A percentile compares a stretch with the other conserved stretches of the same genome.
Evolutionary conservation across 2,329 filamentous ascomycete genomes (phyloP).

Genomic region (Purpureocillium lavendulum): DNA sequence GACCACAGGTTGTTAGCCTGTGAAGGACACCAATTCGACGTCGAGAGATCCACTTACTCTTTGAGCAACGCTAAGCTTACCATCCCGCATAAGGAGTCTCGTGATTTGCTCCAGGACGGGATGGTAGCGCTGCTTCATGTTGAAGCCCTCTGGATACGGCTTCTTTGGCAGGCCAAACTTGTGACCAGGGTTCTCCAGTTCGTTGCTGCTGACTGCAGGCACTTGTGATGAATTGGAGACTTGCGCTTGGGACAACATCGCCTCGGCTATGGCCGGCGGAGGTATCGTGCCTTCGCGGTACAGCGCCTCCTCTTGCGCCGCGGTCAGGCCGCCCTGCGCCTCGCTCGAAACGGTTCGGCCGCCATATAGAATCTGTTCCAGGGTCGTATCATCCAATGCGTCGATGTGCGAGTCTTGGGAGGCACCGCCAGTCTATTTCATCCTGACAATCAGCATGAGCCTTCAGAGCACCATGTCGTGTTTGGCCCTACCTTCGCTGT

Average conservation of each 20-base stretch:
- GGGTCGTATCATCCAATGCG: constrained; percentile 24
- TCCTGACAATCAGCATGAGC: constrained; percentile 1
- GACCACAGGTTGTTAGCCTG: constrained; percentile 9
- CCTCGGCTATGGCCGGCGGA: constrained; percentile 22
- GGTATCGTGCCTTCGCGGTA: constrained; percentile 33
- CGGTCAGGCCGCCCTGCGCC: constrained; percentile 25
- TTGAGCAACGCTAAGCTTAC: constrained; percentile 85
- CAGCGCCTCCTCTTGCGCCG: constrained; percentile 34
- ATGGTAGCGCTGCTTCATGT: constrained; percentile 75
- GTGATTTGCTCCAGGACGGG: constrained; percentile 80
- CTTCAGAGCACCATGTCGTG: too few relatives aligned
- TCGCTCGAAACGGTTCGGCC: constrained; percentile 20
- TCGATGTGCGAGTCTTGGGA: constrained; percentile 10
- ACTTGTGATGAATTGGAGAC: constrained; percentile 9
- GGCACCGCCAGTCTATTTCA: constrained; percentile 1
- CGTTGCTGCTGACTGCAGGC: constrained; percentile 8
- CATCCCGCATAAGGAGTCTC: constrained; percentile 83
- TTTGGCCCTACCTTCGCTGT: constrained; percentile 1
- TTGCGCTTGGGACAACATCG: constrained; percentile 15
- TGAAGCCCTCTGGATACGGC: constrained; percentile 54
- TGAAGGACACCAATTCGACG: not conserved
- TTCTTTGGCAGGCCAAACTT: constrained; percentile 69
- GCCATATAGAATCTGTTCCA: constrained; percentile 28
- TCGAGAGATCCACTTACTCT: constrained; percentile 55
- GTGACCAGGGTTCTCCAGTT: constrained; percentile 43